A percentile compares a stretch with the other conserved stretches of the same genome.
phyloP scores from a whole-genome alignment of 768 basidiomycete genomes.

The Boletus insuetus region DNA sequence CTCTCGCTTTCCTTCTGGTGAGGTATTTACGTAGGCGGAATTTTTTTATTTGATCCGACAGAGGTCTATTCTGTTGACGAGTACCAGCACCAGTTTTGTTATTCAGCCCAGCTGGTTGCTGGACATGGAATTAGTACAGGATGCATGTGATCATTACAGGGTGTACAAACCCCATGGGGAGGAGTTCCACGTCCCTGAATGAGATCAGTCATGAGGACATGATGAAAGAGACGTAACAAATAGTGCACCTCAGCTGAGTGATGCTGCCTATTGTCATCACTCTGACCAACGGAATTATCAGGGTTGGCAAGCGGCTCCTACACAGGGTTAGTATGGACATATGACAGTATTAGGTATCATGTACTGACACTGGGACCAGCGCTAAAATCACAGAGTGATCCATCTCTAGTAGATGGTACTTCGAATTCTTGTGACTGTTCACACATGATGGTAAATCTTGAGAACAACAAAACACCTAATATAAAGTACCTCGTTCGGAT shows the following conservation, averaged over 20 bases:
- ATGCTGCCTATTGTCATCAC: background rate
- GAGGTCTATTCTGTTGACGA: background rate
- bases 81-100: background rate
- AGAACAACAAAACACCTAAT: no score
- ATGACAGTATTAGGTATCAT: background rate
- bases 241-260: background rate
- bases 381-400: background rate
- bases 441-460: no score
- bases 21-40: background rate
- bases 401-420: no score
- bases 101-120: background rate
- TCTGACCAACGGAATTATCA: background rate
- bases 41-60: no score
- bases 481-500: no score
- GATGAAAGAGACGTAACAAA: background rate
- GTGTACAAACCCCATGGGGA: background rate
- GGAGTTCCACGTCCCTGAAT: background rate
- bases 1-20: no score
- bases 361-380: background rate
- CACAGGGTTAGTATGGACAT: background rate
- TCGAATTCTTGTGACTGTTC: no score
- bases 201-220: background rate
- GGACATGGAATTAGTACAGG: background rate
- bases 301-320: background rate
- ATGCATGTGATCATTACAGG: no score